Evolutionary conservation across 306 rosid species (phyloP), one percentile per base, ranked within the genome.

Genomic region (Dryas alaskensis): DNA sequence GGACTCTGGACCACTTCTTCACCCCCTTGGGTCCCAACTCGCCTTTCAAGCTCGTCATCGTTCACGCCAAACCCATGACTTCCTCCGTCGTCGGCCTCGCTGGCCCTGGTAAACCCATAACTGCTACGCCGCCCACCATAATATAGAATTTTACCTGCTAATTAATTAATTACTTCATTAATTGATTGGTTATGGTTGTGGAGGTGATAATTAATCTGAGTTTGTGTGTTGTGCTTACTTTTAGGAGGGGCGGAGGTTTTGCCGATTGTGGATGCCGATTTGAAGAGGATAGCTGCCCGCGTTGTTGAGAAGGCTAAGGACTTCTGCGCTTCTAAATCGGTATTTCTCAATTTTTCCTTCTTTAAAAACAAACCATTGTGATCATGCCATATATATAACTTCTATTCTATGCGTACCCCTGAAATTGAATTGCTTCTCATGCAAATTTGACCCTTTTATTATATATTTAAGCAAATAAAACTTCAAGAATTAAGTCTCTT

Each of bases 1-100:
- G 97, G 97, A 84, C 87, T 27, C 63, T 91, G 6, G 89, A 85
- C 25, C 95, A 86, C 62, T 81, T 87, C 79, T 51, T 91, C 69
- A 0, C 58, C 0, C 76, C 88, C 4, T 69, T 17, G 0, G 7
- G 67, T 0, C 0, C 67, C 1, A 75, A 65, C 69, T 39, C 75
- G 17, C 77, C 82, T 7, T 89, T 87, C 85, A 87, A 86, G 65
- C 88, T 92, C 57, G 58, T 90, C 77, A 65, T 90, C 60, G 87
- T 89, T 58, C 81, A 88, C 80, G 86, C 92, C 61, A 92, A 81
- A 69, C 90, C 92, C 72, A 0, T 77, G 63, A 59, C 86, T 53
- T 2, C 67, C 66, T 4, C 91, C 46, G 60, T 65, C 47, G 83
- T 87, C 42, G 88, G 95, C 17, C 71, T 90, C 66, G 73, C 82